Evolutionary conservation across 805 yeast genomes (phyloP), one percentile per base, ranked within the genome.

Genomic region (Kockiozyma suomiensis): DNA sequence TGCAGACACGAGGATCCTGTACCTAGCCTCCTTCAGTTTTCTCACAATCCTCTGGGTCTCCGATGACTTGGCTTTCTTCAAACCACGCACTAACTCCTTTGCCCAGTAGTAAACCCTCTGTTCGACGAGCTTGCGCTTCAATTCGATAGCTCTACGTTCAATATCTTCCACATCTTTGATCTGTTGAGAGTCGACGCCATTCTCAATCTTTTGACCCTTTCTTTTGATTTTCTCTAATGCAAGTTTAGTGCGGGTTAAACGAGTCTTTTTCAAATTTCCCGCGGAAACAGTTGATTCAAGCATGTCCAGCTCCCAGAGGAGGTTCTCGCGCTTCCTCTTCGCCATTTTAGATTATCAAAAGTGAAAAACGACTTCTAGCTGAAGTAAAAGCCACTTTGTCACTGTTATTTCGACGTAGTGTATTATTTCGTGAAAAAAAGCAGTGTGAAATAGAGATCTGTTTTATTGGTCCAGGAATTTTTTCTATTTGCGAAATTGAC

Each of bases 301-400:
- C 33, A 75, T 46, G 58, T 76, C 78, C 43, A 76, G 66, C 62
- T 74, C 69, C 70, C 75, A 75, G 32, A 70, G 54, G 50, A 73
- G 66, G 58, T 75, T 75, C 49, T 73, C 73, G 54, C 67, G 61
- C 41, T 65, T 65, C 19, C 66, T 61, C 23, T 65, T 65, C 10
- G 52, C 61, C 41, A 49, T 23, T 25, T 46, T 8, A 15, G 21
- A 41, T 17, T 15, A 6, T 17, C 8, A 3, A n/a, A n/a, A n/a
- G n/a, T n/a, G n/a, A n/a, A n/a, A n/a, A n/a, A n/a, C n/a, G n/a
- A n/a, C n/a, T n/a, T n/a, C n/a, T n/a, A n/a, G n/a, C n/a, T n/a
- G n/a, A n/a, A n/a, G n/a, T n/a, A n/a, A n/a, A n/a, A n/a, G n/a
- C n/a, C n/a, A n/a, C n/a, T n/a, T n/a, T n/a, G n/a, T n/a, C n/a